These are phyloP conservation scores for Rhamnella rubrinervis DNA, from an alignment of 331 rosid genomes.

Conservation along the genomic window DNA sequence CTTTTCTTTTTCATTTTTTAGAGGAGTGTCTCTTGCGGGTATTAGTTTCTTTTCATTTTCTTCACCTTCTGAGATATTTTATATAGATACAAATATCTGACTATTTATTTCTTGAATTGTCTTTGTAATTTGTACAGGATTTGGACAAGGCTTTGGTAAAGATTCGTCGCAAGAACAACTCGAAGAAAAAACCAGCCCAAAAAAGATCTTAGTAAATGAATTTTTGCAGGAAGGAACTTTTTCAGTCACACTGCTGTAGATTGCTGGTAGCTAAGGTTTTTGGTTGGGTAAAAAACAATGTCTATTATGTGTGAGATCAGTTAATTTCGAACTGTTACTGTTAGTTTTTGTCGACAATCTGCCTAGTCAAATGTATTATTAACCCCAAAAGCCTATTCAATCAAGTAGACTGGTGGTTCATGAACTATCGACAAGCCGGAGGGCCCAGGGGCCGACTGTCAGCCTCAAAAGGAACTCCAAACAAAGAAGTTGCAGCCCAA, in stretches of 20 bases:
- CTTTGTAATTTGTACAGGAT: conserved; percentile 46
- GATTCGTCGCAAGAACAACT: conserved; percentile 81
- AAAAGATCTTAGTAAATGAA: conserved; percentile 25
- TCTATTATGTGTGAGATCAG: too few relatives aligned
- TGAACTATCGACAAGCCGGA: too few relatives aligned
- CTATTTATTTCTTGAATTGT: background rate
- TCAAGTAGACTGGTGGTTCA: too few relatives aligned
- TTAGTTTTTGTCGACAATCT: too few relatives aligned
- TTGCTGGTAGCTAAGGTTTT: too few relatives aligned
- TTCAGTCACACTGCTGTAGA: background rate
- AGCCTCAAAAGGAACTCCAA: too few relatives aligned
- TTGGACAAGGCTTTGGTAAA: conserved; percentile 77
- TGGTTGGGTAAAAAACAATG: too few relatives aligned
- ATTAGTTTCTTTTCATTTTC: background rate
- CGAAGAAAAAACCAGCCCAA: conserved; percentile 72
- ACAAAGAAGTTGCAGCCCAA: too few relatives aligned
- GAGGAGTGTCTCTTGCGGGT: background rate
- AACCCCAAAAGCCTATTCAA: too few relatives aligned
- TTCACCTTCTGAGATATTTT: background rate
- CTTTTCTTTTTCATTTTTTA: background rate
- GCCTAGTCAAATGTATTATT: too few relatives aligned
- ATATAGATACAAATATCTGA: background rate
- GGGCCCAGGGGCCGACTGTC: too few relatives aligned
- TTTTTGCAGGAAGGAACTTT: background rate
- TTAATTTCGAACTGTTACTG: too few relatives aligned